Conservation (phyloP, 2,329 filamentous ascomycete species). For the Diaporthe batatas region DNA sequence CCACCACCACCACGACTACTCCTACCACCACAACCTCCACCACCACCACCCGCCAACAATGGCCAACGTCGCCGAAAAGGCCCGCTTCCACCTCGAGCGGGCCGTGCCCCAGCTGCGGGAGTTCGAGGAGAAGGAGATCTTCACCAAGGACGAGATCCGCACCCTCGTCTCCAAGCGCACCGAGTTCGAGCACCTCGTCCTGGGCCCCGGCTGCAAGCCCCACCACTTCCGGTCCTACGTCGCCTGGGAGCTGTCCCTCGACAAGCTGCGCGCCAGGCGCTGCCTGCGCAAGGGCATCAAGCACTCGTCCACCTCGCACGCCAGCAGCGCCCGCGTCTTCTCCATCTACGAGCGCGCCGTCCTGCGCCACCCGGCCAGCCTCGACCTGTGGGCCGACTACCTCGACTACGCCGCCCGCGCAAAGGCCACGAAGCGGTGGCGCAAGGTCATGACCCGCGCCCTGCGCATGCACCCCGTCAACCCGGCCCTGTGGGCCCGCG, state of each 20-base stretch:
- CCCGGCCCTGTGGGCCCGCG: constrained; percentile 87
- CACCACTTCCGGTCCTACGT: constrained; percentile 88
- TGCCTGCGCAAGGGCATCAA: constrained; percentile 85
- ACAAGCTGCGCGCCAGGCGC: constrained; percentile 84
- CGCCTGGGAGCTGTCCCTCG: constrained; percentile 77
- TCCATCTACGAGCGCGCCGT: constrained; percentile 90
- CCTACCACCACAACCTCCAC: neutral
- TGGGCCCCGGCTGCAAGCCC: constrained; percentile 82
- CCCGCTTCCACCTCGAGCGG: constrained; percentile 93
- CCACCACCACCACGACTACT: neutral
- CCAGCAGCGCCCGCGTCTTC: constrained; percentile 86
- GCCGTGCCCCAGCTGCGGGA: constrained; percentile 92
- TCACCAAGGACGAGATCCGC: constrained; percentile 90
- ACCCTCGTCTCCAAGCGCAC: constrained; percentile 91
- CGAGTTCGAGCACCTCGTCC: constrained; percentile 91
- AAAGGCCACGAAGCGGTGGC: constrained; percentile 76
- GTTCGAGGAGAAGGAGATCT: constrained; percentile 92
- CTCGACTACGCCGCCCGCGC: constrained; percentile 82
- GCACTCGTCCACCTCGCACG: constrained; percentile 70
- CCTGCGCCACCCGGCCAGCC: constrained; percentile 83
- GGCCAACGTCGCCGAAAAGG: constrained; percentile 91
- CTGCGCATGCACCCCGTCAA: constrained; percentile 89
- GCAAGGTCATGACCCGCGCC: constrained; percentile 74
- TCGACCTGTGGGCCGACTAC: constrained; percentile 90
- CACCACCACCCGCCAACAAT: constrained; percentile 60